phyloP scores from a whole-genome alignment of 768 basidiomycete species.

The Auriscalpium vulgare region DNA sequence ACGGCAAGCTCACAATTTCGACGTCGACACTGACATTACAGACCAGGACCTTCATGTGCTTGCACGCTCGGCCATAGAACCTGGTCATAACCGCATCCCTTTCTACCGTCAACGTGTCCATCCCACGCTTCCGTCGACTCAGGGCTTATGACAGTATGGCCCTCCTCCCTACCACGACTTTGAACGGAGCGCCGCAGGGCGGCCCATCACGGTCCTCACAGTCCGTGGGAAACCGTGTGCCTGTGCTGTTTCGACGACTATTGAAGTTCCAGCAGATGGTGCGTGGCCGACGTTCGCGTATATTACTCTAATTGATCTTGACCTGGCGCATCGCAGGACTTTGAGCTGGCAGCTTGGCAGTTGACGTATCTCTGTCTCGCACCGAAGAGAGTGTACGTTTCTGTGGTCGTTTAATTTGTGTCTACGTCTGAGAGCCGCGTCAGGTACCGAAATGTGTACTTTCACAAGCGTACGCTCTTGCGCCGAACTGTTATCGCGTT shows the following conservation, averaged over 20 bases:
- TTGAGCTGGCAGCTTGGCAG: slow-evolving; percentile 95
- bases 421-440: background rate
- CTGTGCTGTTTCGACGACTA: slow-evolving; percentile 72
- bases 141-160: slow-evolving; percentile 18
- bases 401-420: slow-evolving; percentile 20
- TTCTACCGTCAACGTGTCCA: slow-evolving; percentile 11
- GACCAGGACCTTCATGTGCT: background rate
- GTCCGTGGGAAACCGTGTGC: slow-evolving; percentile 48
- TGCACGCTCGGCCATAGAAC: background rate
- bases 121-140: slow-evolving; percentile 13
- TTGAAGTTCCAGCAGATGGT: slow-evolving; percentile 87
- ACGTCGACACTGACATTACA: background rate
- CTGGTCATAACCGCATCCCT: background rate
- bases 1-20: no score
- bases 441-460: slow-evolving; percentile 94
- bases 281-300: slow-evolving; percentile 14
- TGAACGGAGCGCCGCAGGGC: slow-evolving; percentile 6
- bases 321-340: slow-evolving; percentile 53
- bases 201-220: slow-evolving; percentile 11
- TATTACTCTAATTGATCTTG: background rate
- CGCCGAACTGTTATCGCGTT: background rate
- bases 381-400: slow-evolving; percentile 76
- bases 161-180: slow-evolving; percentile 19
- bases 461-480: slow-evolving; percentile 76
- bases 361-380: slow-evolving; percentile 89